Base-by-base conservation (phyloP, 768 basidiomycete genomes). In the Rubroboletus satanas region DNA sequence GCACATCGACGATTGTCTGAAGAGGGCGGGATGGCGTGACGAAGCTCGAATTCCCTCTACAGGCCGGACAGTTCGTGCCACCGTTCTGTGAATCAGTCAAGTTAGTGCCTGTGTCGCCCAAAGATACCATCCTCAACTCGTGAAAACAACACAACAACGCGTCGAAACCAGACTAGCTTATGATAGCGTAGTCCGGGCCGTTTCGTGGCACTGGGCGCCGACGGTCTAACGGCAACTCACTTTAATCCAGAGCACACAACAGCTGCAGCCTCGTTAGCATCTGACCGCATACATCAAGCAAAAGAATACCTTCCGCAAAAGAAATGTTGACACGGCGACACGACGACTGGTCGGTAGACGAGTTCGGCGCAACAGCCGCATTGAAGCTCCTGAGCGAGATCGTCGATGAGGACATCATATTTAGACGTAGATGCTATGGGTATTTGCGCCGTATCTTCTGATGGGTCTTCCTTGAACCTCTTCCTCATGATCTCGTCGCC, bases 361-460 rank as follows among this genome's bases (percentile, higher is more conserved):
- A 93, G 76, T 54, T 83, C 90, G 17, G 88, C 80, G 70, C 91
- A 93, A 67, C 91, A 93, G 21, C 88, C 91, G 62, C 91, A 93
- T 60, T 90, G 85, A 38, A 93, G 78, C 66, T 92, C 90, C 64
- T 87, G 78, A 28, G 78, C 81, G 51, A 91, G 72, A 60, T 86
- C 81, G 39, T 86, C 83, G 23, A 78, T 78, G 52, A 90, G 75
- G 14, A 58, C 41, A 18, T 57, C 57, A 21, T 65, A 59, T 57
- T 65, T 63, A 28, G 65, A 66, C 29, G 55, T 45, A 1, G 63
- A 66, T 12, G 53, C 49, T 48, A 52, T 58, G 61, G 44, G 58
- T 14, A 18, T 21, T 51, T 59, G 48, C 0, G 50, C 17, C 46
- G 38, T 52, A 35, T 68, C 69, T 45, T 62, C 43, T 42, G 71